Conservation (phyloP, 176 grass and related monocot species). For the Leersia perrieri region DNA sequence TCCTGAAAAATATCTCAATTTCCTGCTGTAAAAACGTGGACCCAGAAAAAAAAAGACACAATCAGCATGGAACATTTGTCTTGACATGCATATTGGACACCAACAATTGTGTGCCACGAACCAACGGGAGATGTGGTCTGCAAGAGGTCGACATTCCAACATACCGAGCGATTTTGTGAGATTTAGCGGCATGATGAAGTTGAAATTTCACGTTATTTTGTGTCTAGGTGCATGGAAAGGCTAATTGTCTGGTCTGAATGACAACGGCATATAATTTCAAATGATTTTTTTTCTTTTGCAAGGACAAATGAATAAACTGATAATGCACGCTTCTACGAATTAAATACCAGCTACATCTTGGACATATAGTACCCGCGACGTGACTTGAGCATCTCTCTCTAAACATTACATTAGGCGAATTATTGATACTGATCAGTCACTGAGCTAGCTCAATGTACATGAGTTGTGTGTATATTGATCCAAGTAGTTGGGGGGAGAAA, state of each 20-base stretch:
- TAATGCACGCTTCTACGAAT: not conserved
- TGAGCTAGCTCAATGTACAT: not conserved
- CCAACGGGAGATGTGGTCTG: not conserved
- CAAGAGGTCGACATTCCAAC: not conserved
- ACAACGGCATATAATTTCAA: not conserved
- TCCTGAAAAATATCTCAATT: conserved; percentile 7
- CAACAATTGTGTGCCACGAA: not conserved
- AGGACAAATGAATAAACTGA: not conserved
- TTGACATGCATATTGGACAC: not conserved
- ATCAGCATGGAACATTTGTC: not conserved
- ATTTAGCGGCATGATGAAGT: not conserved
- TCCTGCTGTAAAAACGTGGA: not conserved
- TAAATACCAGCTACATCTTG: conserved; percentile 5
- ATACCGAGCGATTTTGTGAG: not conserved
- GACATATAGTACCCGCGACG: not conserved
- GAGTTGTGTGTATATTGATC: no score
- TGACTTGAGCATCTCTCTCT: no score
- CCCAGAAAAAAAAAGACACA: not conserved
- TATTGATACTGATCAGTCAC: no score
- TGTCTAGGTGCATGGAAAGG: conserved; percentile 9
- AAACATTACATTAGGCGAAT: no score
- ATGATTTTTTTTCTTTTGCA: no score
- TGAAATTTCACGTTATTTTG: not conserved
- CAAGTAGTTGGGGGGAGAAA: no score
- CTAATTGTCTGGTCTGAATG: not conserved